Evolutionary conservation across 2,329 filamentous ascomycete species (phyloP).

Genomic region (Xylariaceae sp.): DNA sequence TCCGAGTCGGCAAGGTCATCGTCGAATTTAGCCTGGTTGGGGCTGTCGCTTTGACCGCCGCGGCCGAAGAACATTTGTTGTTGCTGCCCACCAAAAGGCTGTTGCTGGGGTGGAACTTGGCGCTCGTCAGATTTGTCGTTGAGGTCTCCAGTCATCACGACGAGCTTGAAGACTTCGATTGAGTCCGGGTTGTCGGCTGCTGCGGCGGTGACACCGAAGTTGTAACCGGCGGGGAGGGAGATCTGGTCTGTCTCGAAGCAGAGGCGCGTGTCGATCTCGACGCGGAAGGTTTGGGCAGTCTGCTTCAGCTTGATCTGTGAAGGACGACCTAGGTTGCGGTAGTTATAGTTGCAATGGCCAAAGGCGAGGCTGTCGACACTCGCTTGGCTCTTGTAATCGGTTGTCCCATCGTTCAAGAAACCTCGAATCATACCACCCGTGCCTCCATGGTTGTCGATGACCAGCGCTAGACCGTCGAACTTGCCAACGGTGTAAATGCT

Average conservation of each 20-base stretch:
- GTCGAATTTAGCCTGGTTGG: slow-evolving; percentile 35
- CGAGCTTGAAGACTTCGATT: slow-evolving; percentile 88
- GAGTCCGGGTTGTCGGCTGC: slow-evolving; percentile 91
- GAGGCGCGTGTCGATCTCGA: slow-evolving; percentile 72
- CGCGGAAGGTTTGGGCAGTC: slow-evolving; percentile 63
- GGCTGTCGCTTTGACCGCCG: slow-evolving; percentile 22
- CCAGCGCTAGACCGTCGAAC: slow-evolving; percentile 88
- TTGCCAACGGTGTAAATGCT: slow-evolving; percentile 81
- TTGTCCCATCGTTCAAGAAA: slow-evolving; percentile 88
- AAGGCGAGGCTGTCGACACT: slow-evolving; percentile 85
- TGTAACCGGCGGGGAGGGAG: slow-evolving; percentile 74
- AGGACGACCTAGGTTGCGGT: slow-evolving; percentile 86
- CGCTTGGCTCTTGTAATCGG: slow-evolving; percentile 72
- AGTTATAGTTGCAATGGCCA: slow-evolving; percentile 85
- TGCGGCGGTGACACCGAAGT: slow-evolving; percentile 82
- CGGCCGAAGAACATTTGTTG: slow-evolving; percentile 30
- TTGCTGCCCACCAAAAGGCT: slow-evolving; percentile 27
- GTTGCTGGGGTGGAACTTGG: slow-evolving; percentile 32
- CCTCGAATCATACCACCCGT: slow-evolving; percentile 77
- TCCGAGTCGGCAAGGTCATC: slow-evolving; percentile 46
- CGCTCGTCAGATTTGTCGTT: slow-evolving; percentile 33
- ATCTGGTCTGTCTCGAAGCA: slow-evolving; percentile 87
- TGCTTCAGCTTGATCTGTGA: slow-evolving; percentile 75
- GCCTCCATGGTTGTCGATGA: slow-evolving; percentile 80
- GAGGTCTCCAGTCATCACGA: slow-evolving; percentile 60